Evolutionary conservation across 495 filamentous ascomycete species (phyloP).

Genomic region (Neurospora hispaniola): DNA sequence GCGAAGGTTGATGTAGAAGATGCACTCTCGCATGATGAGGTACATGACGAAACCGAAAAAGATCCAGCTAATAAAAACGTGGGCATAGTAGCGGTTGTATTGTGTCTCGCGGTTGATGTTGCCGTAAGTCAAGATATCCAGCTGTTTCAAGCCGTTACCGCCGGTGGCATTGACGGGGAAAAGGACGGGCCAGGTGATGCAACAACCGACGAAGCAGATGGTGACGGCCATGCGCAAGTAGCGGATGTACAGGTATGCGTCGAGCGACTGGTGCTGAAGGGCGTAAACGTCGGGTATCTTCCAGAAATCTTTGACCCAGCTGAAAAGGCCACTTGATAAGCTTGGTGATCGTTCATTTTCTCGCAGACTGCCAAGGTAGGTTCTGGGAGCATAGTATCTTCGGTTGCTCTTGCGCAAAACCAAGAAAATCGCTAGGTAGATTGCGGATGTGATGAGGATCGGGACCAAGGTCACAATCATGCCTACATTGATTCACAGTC

Average conservation of each 20-base stretch:
- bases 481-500: conserved; percentile 12
- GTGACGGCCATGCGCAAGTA: conserved; percentile 64
- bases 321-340: conserved; percentile 57
- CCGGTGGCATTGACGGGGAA: conserved; percentile 86
- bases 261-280: conserved; percentile 80
- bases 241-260: conserved; percentile 78
- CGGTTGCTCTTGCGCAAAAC: conserved; percentile 60
- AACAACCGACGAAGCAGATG: conserved; percentile 70
- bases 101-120: conserved; percentile 49
- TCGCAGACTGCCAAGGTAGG: conserved; percentile 67
- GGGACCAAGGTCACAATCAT: conserved; percentile 66
- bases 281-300: conserved; percentile 74
- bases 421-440: conserved; percentile 64
- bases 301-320: conserved; percentile 70
- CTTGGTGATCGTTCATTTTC: conserved; percentile 57
- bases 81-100: conserved; percentile 61
- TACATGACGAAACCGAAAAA: conserved; percentile 83
- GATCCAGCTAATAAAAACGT: conserved; percentile 59
- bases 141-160: conserved; percentile 47
- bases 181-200: conserved; percentile 73
- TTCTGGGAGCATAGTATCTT: conserved; percentile 79
- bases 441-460: conserved; percentile 48
- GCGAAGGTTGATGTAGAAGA: conserved; percentile 91
- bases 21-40: conserved; percentile 79
- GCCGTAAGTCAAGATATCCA: conserved; percentile 69